Evolutionary conservation across 2,329 filamentous ascomycete genomes (phyloP).

Genomic region (Kalaharituber pfeilii): DNA sequence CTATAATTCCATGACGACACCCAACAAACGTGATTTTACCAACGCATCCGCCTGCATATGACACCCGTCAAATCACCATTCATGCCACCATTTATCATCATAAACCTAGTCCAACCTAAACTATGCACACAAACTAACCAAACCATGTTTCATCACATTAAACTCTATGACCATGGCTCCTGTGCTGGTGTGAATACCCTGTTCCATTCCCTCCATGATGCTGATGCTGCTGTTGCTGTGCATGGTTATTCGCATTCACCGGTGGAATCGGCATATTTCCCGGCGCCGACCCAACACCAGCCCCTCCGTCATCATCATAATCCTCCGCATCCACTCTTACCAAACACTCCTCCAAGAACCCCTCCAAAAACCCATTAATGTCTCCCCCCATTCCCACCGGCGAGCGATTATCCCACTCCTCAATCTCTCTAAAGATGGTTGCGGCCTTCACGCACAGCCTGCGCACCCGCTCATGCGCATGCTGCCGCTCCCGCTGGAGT

Average conservation of each 20-base stretch:
- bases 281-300: background rate
- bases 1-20: background rate
- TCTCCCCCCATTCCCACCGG: constrained; percentile 89
- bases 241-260: background rate
- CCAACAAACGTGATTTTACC: background rate
- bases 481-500: constrained; percentile 46
- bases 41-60: background rate
- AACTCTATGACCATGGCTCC: background rate
- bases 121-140: background rate
- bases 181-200: background rate
- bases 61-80: background rate
- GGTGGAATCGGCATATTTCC: background rate
- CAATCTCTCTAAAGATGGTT: constrained; percentile 73
- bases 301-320: background rate
- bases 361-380: constrained; percentile 75
- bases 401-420: constrained; percentile 67
- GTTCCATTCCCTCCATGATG: background rate
- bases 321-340: constrained; percentile 82
- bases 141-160: background rate
- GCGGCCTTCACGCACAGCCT: constrained; percentile 68
- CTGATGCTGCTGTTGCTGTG: background rate
- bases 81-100: background rate
- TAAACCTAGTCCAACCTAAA: background rate
- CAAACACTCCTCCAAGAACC: constrained; percentile 80
- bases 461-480: constrained; percentile 68